These are phyloP conservation scores for Amylostereum chailletii DNA, from an alignment of 1,284 basidiomycete genomes.

Conservation along the genomic window DNA sequence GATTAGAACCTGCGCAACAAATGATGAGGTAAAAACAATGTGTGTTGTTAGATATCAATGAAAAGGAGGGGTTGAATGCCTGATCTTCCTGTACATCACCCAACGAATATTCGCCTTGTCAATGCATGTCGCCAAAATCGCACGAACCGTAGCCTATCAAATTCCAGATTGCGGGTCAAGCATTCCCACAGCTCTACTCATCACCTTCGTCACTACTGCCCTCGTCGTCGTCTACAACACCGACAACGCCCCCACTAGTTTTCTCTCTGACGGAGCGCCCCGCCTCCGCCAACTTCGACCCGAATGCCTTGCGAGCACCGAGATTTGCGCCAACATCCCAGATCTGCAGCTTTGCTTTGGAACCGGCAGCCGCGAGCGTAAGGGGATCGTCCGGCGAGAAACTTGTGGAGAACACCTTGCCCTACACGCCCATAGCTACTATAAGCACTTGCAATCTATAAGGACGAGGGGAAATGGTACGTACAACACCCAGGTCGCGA, in stretches of 20 bases:
- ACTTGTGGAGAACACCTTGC: slow-evolving; percentile 87
- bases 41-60: no score
- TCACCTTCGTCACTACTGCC: slow-evolving; percentile 45
- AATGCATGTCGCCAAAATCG: no score
- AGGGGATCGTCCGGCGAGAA: slow-evolving; percentile 95
- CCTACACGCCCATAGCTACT: slow-evolving; percentile 53
- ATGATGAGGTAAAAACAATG: no score
- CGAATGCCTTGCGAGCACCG: slow-evolving; percentile 75
- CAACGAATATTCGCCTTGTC: no score
- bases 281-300: slow-evolving; percentile 59
- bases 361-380: slow-evolving; percentile 90
- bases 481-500: slow-evolving; percentile 87
- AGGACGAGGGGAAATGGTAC: no score
- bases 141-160: no score
- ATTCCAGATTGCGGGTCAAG: not conserved
- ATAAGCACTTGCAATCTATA: no score
- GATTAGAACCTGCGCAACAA: no score
- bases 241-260: slow-evolving; percentile 60
- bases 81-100: no score
- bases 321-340: slow-evolving; percentile 86
- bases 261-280: slow-evolving; percentile 56
- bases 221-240: slow-evolving; percentile 62
- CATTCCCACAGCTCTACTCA: slow-evolving; percentile 13
- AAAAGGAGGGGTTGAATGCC: no score
- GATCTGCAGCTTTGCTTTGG: slow-evolving; percentile 86